phyloP scores from a whole-genome alignment of 2,329 filamentous ascomycete species.

The Dothideomycetes sp. region DNA sequence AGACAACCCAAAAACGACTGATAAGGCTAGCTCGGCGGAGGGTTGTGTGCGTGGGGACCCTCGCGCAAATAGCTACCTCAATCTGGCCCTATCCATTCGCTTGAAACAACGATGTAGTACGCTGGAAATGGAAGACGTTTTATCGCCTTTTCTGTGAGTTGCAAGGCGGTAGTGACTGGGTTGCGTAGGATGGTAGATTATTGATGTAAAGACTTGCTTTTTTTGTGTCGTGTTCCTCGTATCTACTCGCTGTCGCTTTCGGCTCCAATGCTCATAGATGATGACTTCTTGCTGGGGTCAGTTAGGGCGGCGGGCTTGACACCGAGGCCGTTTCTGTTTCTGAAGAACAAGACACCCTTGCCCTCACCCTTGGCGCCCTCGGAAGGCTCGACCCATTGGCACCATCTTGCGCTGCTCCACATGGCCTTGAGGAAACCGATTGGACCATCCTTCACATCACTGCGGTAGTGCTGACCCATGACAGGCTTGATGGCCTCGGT shows the following conservation, averaged over 20 bases:
- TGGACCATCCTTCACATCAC: slow-evolving; percentile 65
- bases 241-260: slow-evolving; percentile 9
- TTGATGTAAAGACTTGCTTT: no score
- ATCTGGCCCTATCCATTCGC: no score
- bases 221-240: no score
- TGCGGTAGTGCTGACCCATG: slow-evolving; percentile 92
- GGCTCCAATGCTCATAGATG: slow-evolving; percentile 4
- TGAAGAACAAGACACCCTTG: slow-evolving; percentile 84
- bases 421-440: slow-evolving; percentile 75
- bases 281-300: slow-evolving; percentile 5
- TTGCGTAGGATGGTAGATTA: no score
- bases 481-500: slow-evolving; percentile 86
- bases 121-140: no score
- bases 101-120: no score
- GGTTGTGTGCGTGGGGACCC: no score
- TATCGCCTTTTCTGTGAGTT: no score
- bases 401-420: slow-evolving; percentile 71
- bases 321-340: slow-evolving; percentile 84
- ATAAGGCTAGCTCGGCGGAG: no score
- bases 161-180: no score
- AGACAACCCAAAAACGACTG: no score
- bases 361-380: slow-evolving; percentile 68
- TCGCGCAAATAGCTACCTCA: no score
- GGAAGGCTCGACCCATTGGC: slow-evolving; percentile 95
- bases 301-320: slow-evolving; percentile 37